A percentile compares a stretch with the other conserved stretches of the same genome.
Conservation (phyloP, 1,284 basidiomycete genomes). For the Ganoderma lingzhi region DNA sequence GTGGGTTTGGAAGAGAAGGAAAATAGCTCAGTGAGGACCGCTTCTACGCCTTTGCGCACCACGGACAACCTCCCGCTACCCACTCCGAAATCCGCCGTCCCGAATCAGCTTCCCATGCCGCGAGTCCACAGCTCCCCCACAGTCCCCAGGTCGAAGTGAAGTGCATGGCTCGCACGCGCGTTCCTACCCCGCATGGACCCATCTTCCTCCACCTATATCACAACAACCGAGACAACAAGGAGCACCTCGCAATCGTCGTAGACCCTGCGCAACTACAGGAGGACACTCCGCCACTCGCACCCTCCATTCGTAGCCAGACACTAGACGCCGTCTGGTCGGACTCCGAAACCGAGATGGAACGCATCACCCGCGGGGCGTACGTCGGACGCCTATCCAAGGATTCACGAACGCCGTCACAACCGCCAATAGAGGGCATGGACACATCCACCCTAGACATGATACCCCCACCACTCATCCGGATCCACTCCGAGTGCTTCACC, state of each 20-base stretch:
- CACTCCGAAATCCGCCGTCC: constrained; percentile 9
- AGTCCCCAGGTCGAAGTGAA: constrained; percentile 65
- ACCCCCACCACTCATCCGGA: constrained; percentile 88
- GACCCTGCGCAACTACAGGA: constrained; percentile 84
- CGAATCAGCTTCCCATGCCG: constrained; percentile 11
- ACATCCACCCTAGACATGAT: constrained; percentile 44
- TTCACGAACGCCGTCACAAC: constrained; percentile 61
- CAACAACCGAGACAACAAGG: constrained; percentile 91
- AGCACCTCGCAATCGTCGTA: constrained; percentile 97
- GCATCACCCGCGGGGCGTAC: constrained; percentile 94
- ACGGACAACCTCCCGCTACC: constrained; percentile 39
- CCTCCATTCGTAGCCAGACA: constrained; percentile 81
- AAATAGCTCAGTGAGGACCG: constrained; percentile 30
- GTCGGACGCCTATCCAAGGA: constrained; percentile 80
- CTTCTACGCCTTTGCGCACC: constrained; percentile 32
- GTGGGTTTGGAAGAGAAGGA: constrained; percentile 39
- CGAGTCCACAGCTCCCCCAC: constrained; percentile 25
- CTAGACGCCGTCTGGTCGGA: constrained; percentile 90
- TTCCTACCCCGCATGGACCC: constrained; percentile 96
- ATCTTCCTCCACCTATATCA: constrained; percentile 96
- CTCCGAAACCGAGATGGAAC: constrained; percentile 92
- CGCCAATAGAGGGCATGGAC: constrained; percentile 42
- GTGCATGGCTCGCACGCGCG: constrained; percentile 96
- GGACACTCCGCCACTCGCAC: constrained; percentile 46
- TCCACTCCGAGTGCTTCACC: constrained; percentile 99